Percentiles rank a stretch among this genome's conserved stretches.
Conservation (phyloP, 75 land plant genomes). For the Pinus tabuliformis region DNA sequence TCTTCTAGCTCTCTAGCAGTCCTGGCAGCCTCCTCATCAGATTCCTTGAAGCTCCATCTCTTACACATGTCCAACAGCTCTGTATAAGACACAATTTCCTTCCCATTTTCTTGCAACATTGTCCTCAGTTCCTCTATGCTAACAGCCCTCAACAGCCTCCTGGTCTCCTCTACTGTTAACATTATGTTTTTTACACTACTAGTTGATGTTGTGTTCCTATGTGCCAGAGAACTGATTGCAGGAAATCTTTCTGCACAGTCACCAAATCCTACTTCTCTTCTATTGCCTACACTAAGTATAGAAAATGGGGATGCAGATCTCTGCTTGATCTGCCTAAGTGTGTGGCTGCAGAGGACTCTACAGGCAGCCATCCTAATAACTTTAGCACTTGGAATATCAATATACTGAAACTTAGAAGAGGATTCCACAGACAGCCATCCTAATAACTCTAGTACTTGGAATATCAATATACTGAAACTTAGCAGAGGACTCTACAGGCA, state of each 20-base stretch:
- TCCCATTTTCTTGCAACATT: slow-evolving; percentile 24
- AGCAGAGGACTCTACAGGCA: not conserved
- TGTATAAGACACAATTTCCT: slow-evolving; percentile 35
- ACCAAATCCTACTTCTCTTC: not conserved
- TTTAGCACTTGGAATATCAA: not conserved
- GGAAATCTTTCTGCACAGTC: not conserved
- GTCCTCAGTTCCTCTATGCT: slow-evolving; percentile 43
- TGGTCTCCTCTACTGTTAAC: slow-evolving; percentile 36
- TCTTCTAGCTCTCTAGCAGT: slow-evolving; percentile 48
- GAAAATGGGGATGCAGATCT: not conserved
- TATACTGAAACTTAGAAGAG: not conserved
- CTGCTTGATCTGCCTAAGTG: not conserved
- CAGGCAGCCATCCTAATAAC: not conserved
- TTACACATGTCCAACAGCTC: slow-evolving; percentile 50
- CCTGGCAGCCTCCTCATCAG: slow-evolving; percentile 8
- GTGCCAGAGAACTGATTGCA: not conserved
- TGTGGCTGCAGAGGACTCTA: not conserved
- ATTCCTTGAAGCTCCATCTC: slow-evolving; percentile 4
- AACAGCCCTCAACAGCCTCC: slow-evolving; percentile 40
- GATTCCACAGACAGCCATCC: not conserved
- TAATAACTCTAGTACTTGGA: not conserved
- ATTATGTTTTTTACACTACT: not conserved
- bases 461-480: no score
- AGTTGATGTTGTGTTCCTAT: not conserved
- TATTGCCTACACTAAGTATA: not conserved